Percentiles rank a stretch among this genome's conserved stretches.
Conservation (phyloP, 805 yeast species). For the Cyberlindnera euphorbiiphila region DNA sequence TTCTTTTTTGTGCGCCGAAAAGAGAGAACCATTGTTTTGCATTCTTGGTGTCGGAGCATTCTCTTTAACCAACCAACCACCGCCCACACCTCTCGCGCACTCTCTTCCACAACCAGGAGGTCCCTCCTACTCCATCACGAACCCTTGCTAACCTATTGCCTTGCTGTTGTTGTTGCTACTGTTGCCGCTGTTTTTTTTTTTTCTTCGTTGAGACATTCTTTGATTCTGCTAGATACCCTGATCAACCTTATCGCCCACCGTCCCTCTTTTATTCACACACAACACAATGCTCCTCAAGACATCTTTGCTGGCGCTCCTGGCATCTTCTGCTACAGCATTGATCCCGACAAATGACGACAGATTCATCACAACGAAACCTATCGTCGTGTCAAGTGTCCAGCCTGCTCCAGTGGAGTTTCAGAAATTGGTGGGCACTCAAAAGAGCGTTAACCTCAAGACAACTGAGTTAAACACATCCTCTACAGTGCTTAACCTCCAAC, state of each 20-base stretch:
- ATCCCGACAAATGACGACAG: conserved; percentile 14
- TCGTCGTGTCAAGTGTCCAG: conserved; percentile 12
- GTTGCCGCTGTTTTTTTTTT: too few species aligned
- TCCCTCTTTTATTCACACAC: background rate
- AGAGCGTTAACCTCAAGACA: background rate
- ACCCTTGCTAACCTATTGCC: too few species aligned
- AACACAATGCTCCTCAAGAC: conserved; percentile 4
- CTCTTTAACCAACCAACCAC: too few species aligned
- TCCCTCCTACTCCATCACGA: too few species aligned
- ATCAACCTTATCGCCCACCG: background rate
- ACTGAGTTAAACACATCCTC: conserved; percentile 4
- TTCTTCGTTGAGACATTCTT: background rate
- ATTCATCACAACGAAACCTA: conserved; percentile 3
- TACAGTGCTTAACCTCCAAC: conserved; percentile 24
- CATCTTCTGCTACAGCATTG: conserved; percentile 5
- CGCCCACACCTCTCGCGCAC: too few species aligned
- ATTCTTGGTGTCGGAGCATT: too few species aligned
- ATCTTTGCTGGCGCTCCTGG: conserved; percentile 1
- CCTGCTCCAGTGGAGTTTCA: conserved; percentile 8
- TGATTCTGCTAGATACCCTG: background rate
- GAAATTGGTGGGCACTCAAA: background rate
- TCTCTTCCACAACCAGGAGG: too few species aligned
- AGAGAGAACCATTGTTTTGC: too few species aligned
- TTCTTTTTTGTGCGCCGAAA: too few species aligned
- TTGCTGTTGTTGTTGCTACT: too few species aligned